Percentiles rank a stretch among this genome's conserved stretches.
phyloP scores from a whole-genome alignment of 176 grass and related monocot genomes.

The Rhynchospora breviuscula region DNA sequence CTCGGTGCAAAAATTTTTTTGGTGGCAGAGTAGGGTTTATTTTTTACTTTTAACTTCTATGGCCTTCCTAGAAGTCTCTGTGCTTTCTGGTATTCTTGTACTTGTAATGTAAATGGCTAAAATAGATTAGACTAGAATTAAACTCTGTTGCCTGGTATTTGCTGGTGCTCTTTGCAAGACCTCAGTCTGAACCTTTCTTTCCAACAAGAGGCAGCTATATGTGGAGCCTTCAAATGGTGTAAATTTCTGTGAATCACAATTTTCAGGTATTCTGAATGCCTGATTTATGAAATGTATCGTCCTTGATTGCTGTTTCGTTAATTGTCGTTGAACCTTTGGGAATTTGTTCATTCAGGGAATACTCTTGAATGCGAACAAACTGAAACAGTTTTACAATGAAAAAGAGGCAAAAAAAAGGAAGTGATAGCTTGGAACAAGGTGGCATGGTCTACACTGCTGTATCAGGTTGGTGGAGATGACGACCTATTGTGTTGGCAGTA shows the following conservation, averaged over 20 bases:
- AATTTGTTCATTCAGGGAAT: not conserved
- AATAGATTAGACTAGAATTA: slow-evolving; percentile 24
- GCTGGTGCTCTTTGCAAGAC: not conserved
- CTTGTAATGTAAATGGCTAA: slow-evolving; percentile 28
- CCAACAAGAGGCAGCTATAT: not conserved
- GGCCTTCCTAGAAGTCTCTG: not conserved
- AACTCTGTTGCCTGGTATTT: not conserved
- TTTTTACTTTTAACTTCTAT: slow-evolving; percentile 16
- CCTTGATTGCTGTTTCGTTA: not conserved
- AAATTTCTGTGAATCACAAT: not conserved
- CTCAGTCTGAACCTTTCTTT: not conserved
- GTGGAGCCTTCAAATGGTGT: not conserved
- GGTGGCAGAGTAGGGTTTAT: slow-evolving; percentile 10
- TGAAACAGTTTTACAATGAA: not conserved
- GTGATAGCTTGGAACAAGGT: too few species aligned
- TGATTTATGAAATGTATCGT: not conserved
- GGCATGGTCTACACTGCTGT: too few species aligned
- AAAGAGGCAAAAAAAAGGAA: not conserved
- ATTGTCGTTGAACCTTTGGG: not conserved
- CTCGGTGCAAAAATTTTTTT: slow-evolving; percentile 6
- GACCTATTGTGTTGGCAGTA: too few species aligned
- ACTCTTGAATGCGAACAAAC: not conserved
- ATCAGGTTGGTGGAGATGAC: too few species aligned
- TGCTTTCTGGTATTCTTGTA: slow-evolving; percentile 20
- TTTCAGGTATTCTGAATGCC: not conserved